Conservation (phyloP, 2,329 filamentous ascomycete species). For the Dactylellina haptotyla region DNA sequence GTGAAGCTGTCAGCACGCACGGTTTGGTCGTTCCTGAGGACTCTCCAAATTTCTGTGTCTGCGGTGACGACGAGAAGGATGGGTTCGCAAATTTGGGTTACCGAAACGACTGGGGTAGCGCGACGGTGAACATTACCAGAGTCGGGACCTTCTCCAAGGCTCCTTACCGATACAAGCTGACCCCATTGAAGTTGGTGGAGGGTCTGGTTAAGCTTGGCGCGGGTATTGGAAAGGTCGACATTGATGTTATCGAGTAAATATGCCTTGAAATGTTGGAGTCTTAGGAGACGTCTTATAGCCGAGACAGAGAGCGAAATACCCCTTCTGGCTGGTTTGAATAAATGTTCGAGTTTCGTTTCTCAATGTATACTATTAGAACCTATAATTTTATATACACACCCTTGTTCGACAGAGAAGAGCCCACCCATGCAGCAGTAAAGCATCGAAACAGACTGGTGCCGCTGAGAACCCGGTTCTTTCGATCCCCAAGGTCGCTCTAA, state of each 20-base stretch:
- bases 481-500: too few relatives aligned
- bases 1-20: slow-evolving; percentile 67
- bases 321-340: too few relatives aligned
- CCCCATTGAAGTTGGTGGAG: slow-evolving; percentile 63
- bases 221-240: slow-evolving; percentile 64
- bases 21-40: slow-evolving; percentile 68
- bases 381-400: too few relatives aligned
- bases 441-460: too few relatives aligned
- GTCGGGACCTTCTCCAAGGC: slow-evolving; percentile 66
- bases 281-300: neutral
- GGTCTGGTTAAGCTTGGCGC: slow-evolving; percentile 63
- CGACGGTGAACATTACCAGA: slow-evolving; percentile 67
- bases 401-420: too few relatives aligned
- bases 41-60: slow-evolving; percentile 67
- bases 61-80: slow-evolving; percentile 68
- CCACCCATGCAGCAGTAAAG: too few relatives aligned
- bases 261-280: neutral
- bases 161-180: slow-evolving; percentile 66
- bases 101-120: slow-evolving; percentile 67
- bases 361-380: too few relatives aligned
- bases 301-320: neutral
- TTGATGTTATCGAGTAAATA: slow-evolving; percentile 44
- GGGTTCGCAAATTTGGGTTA: slow-evolving; percentile 68
- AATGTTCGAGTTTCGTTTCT: too few relatives aligned
- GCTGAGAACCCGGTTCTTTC: too few relatives aligned